These are phyloP conservation scores for Prinsepia uniflora DNA, from an alignment of 306 rosid species.

Conservation along the genomic window DNA sequence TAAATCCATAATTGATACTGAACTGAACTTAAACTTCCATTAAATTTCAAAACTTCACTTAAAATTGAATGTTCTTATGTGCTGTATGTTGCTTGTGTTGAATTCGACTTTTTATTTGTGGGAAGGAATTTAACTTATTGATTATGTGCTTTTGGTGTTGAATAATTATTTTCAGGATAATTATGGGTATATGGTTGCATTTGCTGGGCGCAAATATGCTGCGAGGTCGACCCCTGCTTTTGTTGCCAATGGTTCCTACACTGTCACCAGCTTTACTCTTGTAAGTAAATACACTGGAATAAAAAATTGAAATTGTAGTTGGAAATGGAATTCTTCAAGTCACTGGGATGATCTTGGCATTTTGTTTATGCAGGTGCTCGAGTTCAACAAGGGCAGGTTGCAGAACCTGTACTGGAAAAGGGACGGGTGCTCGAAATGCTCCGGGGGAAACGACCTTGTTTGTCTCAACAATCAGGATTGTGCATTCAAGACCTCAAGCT, in stretches of 20 bases:
- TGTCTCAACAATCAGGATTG: constrained; percentile 85
- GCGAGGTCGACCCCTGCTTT: constrained; percentile 75
- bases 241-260: constrained; percentile 54
- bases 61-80: background rate
- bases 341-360: too few relatives aligned
- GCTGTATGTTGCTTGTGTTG: background rate
- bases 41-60: background rate
- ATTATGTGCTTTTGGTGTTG: background rate
- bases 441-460: constrained; percentile 49
- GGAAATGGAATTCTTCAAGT: background rate
- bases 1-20: background rate
- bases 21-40: too few relatives aligned
- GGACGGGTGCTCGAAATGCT: constrained; percentile 72
- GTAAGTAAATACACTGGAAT: constrained; percentile 38
- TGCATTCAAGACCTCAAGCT: constrained; percentile 56
- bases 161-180: constrained; percentile 42
- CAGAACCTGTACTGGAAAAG: constrained; percentile 82
- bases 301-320: background rate
- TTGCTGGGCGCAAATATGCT: constrained; percentile 82
- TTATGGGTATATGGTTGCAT: constrained; percentile 82
- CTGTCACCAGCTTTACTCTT: constrained; percentile 87
- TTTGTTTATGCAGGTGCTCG: constrained; percentile 55
- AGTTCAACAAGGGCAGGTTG: constrained; percentile 83
- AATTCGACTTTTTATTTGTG: background rate
- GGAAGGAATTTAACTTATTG: background rate